phyloP scores from a whole-genome alignment of 2,329 filamentous ascomycete species.

The Esteya vermicola region DNA sequence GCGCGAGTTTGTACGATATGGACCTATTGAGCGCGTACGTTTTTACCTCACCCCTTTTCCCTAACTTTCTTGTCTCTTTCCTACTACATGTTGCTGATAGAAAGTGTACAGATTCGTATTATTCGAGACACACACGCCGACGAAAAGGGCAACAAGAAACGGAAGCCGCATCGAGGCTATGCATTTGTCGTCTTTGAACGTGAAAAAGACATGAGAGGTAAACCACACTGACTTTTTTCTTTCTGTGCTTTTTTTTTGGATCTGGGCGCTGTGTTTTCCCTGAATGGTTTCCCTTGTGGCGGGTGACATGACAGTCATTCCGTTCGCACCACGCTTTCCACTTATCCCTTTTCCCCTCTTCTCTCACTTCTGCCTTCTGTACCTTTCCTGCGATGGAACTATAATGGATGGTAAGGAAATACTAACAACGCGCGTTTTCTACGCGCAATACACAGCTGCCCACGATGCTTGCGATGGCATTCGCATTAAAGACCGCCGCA shows the following conservation, averaged over 20 bases:
- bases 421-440: constrained; percentile 53
- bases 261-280: too few relatives aligned
- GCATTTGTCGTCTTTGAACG: constrained; percentile 94
- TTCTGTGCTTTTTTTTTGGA: background rate
- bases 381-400: too few relatives aligned
- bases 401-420: constrained; percentile 44
- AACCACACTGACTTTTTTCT: constrained; percentile 16
- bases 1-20: constrained; percentile 84
- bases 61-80: background rate
- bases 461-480: constrained; percentile 76
- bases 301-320: too few relatives aligned
- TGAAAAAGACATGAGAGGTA: constrained; percentile 99
- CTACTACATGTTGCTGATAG: constrained; percentile 4
- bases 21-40: constrained; percentile 78
- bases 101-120: constrained; percentile 58
- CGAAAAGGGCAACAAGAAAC: constrained; percentile 60
- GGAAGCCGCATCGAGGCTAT: constrained; percentile 76
- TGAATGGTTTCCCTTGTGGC: too few relatives aligned
- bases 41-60: background rate
- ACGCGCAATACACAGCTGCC: constrained; percentile 61
- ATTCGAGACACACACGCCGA: constrained; percentile 61
- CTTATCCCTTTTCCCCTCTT: constrained; percentile 18
- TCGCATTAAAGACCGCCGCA: constrained; percentile 79
- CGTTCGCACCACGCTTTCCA: too few relatives aligned
- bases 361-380: constrained; percentile 18